Base-by-base conservation (phyloP, 371 early-diverging fungal species). In the Actinomortierella ambigua region DNA sequence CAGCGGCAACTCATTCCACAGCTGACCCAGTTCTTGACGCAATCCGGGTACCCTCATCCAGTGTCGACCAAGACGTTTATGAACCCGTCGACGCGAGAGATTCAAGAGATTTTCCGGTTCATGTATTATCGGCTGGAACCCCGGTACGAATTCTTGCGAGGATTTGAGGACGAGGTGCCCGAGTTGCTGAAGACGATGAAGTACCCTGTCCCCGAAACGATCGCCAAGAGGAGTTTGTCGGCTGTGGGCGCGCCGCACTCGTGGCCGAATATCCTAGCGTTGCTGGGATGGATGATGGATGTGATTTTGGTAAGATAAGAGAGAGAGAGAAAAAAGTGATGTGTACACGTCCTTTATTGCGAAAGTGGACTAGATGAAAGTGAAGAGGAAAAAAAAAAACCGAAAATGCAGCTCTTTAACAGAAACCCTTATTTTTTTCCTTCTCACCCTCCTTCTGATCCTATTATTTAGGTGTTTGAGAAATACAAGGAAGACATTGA, bases 151-250 rank as follows among this genome's bases (percentile, higher is more conserved):
- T 94, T 84, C 61, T 78, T 79, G 55, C 88, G 85, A 65, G 85
- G 83, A 50, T 90, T 95, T 69, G 97, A 96, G 66, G 95, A 94
- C 14, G 98, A 98, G 40, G 91, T 93, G 11, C 85, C 91, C 24
- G 61, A 69, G 5, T 80, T 97, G 29, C 62, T 98, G 55, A 88
- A 86, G 55, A 83, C 85, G 2, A 80, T 97, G 56, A 85, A 83
- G 85, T 98, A 98, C 69, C 98, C 99, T 18, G 95, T 90, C 63
- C 90, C 89, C n/a, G 92, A 92, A 46, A 85, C 88, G 58, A 93
- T 99, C 34, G 89, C 84, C 53, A 92, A 92, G 77, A 90, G 93
- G 54, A 88, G 92, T 18, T 78, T 99, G 17, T 82, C 81, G 50
- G 85, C 96, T 7, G 89, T 95, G 24, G 94, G 91, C 6, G 87